Evolutionary conservation across 2,329 filamentous ascomycete genomes (phyloP), one percentile per base, ranked within the genome.

Genomic region (Colletotrichum melonis): DNA sequence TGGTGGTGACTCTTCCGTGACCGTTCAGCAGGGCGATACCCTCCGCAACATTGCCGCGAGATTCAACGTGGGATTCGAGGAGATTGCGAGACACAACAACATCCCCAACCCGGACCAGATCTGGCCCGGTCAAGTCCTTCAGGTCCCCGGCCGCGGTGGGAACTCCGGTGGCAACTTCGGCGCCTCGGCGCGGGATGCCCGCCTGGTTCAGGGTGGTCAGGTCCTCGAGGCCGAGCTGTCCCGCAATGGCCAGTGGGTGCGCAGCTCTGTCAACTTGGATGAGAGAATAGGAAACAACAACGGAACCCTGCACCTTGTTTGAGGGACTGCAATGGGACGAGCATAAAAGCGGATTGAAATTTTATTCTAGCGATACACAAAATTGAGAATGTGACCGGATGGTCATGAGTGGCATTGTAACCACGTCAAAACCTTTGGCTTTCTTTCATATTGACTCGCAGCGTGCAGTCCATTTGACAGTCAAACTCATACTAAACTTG

Each of bases 71-170:
- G 79, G 77, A 19, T 84, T 80, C 46, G 81, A 86, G 42, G 83
- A 85, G 28, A 80, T 86, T 49, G 83, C 82, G 11, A 76, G 81
- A 24, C 78, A 77, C 42, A 86, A 86, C 75, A 79, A 79, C 74
- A 82, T 86, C 69, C 5, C 75, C 67, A 85, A 86, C 76, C 82
- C 83, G 6, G 83, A 86, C 56, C 71, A 84, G 77, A 86, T 86
- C 72, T 83, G 84, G 72, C 84, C 84, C 0, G 84, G 84, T 2
- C 84, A 86, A 77, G 79, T 78, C 2, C 78, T 86, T 2, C 77
- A 81, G 66, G 70, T 85, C 0, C 83, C 84, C 9, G 78, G 79
- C 5, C 54, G 67, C 2, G 76, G 75, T 32, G 74, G 76, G 62
- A 24, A 76, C 2, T 54, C 55, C 19, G 74, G 68, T 8, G 79